Percentiles rank a stretch among this genome's conserved stretches.
phyloP scores from a whole-genome alignment of 75 land plant genomes.

The Pinus albicaulis region DNA sequence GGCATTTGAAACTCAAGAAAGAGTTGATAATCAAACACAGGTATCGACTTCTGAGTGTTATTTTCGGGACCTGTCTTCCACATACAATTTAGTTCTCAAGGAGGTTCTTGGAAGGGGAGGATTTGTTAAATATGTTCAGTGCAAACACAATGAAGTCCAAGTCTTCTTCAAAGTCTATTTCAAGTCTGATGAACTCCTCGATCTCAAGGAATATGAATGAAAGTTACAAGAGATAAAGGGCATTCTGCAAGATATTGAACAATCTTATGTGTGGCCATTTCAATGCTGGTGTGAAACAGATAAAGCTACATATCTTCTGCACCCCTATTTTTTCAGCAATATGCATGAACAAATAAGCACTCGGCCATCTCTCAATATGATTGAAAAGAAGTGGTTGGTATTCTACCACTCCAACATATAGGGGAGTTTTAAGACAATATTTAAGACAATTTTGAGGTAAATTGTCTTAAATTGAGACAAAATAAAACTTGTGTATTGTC shows the following conservation, averaged over 20 bases:
- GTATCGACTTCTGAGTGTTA: slow-evolving; percentile 90
- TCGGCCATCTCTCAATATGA: slow-evolving; percentile 80
- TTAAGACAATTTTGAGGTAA: no score
- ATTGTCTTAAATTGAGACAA: no score
- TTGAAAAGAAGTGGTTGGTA: slow-evolving; percentile 98
- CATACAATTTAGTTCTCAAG: slow-evolving; percentile 88
- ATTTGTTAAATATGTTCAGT: slow-evolving; percentile 86
- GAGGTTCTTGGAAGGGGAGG: slow-evolving; percentile 91
- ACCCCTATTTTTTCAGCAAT: slow-evolving; percentile 94
- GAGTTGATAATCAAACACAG: no score
- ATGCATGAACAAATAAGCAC: slow-evolving; percentile 93
- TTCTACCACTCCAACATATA: no score
- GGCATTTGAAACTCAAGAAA: no score
- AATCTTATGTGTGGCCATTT: slow-evolving; percentile 97
- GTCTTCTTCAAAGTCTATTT: no score
- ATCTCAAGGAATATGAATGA: slow-evolving; percentile 74
- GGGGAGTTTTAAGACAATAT: no score
- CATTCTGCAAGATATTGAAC: slow-evolving; percentile 50
- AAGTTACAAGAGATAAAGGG: slow-evolving; percentile 65
- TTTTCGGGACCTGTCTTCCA: slow-evolving; percentile 90
- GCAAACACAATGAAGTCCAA: slow-evolving; percentile 97
- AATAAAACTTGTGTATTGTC: no score
- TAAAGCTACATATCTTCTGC: slow-evolving; percentile 94
- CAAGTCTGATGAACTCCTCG: no score
- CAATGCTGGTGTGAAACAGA: slow-evolving; percentile 98